These are phyloP conservation scores for Penicillium frequentans DNA, from an alignment of 2,329 filamentous ascomycete genomes.

Conservation along the genomic window DNA sequence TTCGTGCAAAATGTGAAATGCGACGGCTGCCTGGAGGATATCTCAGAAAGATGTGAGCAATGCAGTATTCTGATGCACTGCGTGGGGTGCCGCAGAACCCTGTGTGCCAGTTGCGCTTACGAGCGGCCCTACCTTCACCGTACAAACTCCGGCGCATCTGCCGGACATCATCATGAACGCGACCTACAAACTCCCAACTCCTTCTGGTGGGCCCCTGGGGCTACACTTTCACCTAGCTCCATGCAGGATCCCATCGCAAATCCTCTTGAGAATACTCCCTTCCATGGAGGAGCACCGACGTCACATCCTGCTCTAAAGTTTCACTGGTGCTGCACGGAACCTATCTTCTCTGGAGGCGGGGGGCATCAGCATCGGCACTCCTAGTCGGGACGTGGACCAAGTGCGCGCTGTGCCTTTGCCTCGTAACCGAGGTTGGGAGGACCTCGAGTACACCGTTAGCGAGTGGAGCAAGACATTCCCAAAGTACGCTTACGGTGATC, in stretches of 20 bases:
- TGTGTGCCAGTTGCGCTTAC: conserved; percentile 61
- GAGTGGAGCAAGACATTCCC: conserved; percentile 43
- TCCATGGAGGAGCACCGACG: conserved; percentile 33
- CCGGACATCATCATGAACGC: conserved; percentile 8
- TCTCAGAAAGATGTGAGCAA: conserved; percentile 59
- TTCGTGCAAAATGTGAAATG: conserved; percentile 57
- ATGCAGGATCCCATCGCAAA: conserved; percentile 54
- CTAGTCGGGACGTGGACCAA: conserved; percentile 54
- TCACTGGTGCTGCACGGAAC: conserved; percentile 61
- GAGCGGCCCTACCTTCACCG: conserved; percentile 50
- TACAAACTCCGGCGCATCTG: conserved; percentile 8
- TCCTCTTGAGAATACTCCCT: conserved; percentile 24
- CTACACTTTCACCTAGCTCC: conserved; percentile 55
- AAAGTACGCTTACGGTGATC: conserved; percentile 42
- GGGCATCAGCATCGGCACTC: conserved; percentile 58
- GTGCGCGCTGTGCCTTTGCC: conserved; percentile 59
- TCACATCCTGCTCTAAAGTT: conserved; percentile 54
- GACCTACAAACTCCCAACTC: conserved; percentile 27
- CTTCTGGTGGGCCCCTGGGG: conserved; percentile 63
- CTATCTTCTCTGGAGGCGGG: conserved; percentile 60
- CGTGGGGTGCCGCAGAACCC: conserved; percentile 59
- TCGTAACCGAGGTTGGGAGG: conserved; percentile 55
- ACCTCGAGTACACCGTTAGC: conserved; percentile 51
- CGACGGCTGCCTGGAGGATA: conserved; percentile 54
- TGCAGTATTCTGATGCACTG: conserved; percentile 64